Base-by-base conservation (phyloP, 2,329 filamentous ascomycete species). In the Podosphaera xanthii region DNA sequence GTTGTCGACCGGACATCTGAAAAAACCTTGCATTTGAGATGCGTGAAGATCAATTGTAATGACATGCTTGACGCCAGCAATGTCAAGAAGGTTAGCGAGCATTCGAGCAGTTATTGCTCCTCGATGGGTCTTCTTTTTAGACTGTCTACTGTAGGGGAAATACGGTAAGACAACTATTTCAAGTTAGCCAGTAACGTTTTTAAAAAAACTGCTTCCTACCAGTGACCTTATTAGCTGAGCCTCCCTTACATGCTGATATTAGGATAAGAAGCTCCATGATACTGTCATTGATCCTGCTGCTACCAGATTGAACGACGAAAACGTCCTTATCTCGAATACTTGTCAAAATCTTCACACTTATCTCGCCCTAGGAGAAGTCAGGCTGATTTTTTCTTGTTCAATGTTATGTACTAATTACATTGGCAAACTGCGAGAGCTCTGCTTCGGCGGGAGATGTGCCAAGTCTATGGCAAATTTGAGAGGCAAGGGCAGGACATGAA, bases 201-300 rank as follows among this genome's bases (percentile, higher is more conserved):
- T 44, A 42, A 59, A 8, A 10, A 50, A 8, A 8, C 12, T 9
- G 42, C 9, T 44, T 72, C 79, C 66, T 76, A 95, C 91, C 91
- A 66, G 91, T 97, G 70, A 97, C 86, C 68, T 92, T 94, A 75
- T 90, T 95, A 63, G 92, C 87, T 59, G 92, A 97, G 64, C 91
- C 92, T 69, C 92, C 90, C 73, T 96, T 97, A 79, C 92, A 98
- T 65, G 92, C 92, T 64, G 87, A 92, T 67, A 97, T 96, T 87
- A 98, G 94, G 72, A 98, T 97, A 69, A 98, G 80, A 69, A 98
- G 79, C 77, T 98, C 92, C 89, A 98, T 96, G 70, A 98, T 89
- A 68, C 88, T 94, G 74, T 98, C 92, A 72, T 98, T 98, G 77
- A 96, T 95, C 74, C 86, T 88, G 69, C 82, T 79, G 73, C 92